Evolutionary conservation across 805 yeast species (phyloP), one percentile per base, ranked within the genome.

Genomic region (Clavispora phyllophila): DNA sequence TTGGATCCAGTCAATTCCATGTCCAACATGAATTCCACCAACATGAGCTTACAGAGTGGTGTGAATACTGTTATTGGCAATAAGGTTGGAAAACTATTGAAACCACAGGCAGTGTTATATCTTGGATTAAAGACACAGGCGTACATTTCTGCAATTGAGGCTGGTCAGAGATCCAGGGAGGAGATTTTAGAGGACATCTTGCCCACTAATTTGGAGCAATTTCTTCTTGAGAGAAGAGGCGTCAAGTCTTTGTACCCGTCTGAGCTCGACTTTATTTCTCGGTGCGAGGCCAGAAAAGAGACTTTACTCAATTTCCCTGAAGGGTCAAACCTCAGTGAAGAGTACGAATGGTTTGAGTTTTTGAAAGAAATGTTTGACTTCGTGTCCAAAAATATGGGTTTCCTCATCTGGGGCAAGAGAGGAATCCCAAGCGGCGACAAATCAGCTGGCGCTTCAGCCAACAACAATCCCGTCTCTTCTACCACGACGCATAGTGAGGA

Each of bases 61-160:
- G 57, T 56, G 8, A 64, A 55, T 37, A 57, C 58, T 22, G 50
- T 58, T n/a, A 62, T 64, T 24, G 72, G 72, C 8, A 73, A 65
- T 36, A 61, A 56, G 32, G 68, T 67, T 12, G 75, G 88, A 4
- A 78, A 82, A 52, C 67, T 93, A 33, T 66, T 88, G 45, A 89
- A 89, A 59, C 78, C 85, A 9, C 96, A 87, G 53, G 89, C 93
- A 0, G 79, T 78, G 10, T 64, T 93, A 39, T 88, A 75, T 52
- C 69, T 93, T 31, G 97, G 93, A 52, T 73, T 93, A 58, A 93
- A 93, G 60, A 93, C 99, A 0, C 99, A 93, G 62, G 96, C 96
- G 0, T 93, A 81, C 57, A 89, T 93, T 17, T 83, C 96, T 1
- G 96, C 95, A 0, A 62, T 90, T 46, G 87, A 84, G 55, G 72